Conservation (phyloP, 140 eudicot genomes). For the Oenanthe javanica region DNA sequence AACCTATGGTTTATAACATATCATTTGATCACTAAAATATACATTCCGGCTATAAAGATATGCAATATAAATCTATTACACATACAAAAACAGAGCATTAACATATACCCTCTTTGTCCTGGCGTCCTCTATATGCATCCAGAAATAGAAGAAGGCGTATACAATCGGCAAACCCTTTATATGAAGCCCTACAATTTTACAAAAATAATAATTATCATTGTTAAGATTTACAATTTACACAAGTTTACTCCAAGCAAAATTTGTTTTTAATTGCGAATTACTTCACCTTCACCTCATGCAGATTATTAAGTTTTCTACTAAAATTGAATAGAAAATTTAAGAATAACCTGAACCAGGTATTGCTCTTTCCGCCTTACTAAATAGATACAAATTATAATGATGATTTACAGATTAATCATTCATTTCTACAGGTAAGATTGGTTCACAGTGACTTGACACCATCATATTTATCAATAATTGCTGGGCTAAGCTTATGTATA, state of each 20-base stretch:
- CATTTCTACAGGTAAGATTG: background rate
- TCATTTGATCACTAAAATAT: background rate
- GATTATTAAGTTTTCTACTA: background rate
- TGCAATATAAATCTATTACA: background rate
- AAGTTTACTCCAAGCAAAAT: background rate
- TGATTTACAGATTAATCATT: background rate
- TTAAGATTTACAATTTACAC: background rate
- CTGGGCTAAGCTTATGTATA: constrained; percentile 20
- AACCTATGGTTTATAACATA: background rate
- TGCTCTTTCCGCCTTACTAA: background rate
- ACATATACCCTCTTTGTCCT: constrained; percentile 83
- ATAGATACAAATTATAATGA: background rate
- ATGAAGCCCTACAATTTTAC: constrained; percentile 80
- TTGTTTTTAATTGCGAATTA: background rate
- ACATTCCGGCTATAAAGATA: background rate
- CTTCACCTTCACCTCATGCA: background rate
- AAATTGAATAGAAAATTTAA: background rate
- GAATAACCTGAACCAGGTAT: background rate
- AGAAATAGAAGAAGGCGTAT: constrained; percentile 92
- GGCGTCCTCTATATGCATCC: constrained; percentile 91
- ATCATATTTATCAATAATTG: background rate
- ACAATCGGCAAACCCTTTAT: constrained; percentile 98
- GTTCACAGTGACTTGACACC: background rate
- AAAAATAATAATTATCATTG: constrained; percentile 15
- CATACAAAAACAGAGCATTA: background rate